phyloP scores from a whole-genome alignment of 2,329 filamentous ascomycete species.

The Curvularia eragrostidis region DNA sequence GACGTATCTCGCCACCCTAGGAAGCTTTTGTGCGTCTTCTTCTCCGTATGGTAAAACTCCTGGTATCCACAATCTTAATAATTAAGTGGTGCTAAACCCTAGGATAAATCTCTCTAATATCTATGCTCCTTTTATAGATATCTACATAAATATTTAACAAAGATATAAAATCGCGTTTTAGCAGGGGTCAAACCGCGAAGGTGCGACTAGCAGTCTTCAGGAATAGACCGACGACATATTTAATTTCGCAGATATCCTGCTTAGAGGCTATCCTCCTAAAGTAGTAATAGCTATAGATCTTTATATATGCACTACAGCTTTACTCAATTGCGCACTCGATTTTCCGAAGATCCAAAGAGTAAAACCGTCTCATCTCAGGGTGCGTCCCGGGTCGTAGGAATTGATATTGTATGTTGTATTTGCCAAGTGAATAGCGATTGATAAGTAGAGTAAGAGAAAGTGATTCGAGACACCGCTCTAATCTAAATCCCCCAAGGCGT shows the following conservation, averaged over 20 bases:
- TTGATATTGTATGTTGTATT: too few species aligned
- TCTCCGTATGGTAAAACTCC: background rate
- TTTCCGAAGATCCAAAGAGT: background rate
- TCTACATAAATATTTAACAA: background rate
- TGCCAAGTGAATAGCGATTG: background rate
- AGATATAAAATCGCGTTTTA: background rate
- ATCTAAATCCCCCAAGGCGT: background rate
- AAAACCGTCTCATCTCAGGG: constrained; percentile 5
- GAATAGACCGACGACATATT: background rate
- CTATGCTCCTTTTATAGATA: background rate
- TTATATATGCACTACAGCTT: background rate
- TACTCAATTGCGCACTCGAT: background rate
- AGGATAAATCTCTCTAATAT: background rate
- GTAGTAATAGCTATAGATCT: background rate
- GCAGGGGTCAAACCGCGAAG: background rate
- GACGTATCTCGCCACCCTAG: background rate
- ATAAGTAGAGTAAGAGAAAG: too few species aligned
- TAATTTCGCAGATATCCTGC: background rate
- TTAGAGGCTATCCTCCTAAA: background rate
- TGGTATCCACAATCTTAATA: background rate
- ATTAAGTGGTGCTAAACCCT: background rate
- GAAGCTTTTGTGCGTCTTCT: background rate
- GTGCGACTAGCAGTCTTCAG: background rate
- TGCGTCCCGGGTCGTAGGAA: constrained; percentile 3
- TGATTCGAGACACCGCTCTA: too few species aligned